A percentile compares a stretch with the other conserved stretches of the same genome.
Evolutionary conservation across 2,329 filamentous ascomycete species (phyloP).

Genomic region (Ceratocystis destructans): DNA sequence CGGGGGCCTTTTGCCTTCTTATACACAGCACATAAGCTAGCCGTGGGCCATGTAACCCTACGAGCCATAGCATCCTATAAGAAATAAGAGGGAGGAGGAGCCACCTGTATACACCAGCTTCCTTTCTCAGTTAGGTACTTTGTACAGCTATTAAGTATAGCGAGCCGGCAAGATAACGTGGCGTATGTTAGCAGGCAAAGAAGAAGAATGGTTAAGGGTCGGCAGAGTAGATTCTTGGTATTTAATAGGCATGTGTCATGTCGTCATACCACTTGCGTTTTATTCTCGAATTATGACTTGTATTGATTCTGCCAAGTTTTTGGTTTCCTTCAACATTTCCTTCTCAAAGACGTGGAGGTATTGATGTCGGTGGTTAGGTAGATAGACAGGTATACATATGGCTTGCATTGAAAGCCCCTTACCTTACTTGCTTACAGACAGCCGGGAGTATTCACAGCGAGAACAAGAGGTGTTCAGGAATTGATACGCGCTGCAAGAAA

Average conservation of each 20-base stretch:
- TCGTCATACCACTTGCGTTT: no score
- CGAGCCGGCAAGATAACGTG: neutral
- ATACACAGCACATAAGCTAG: neutral
- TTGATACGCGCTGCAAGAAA: neutral
- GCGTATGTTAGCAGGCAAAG: neutral
- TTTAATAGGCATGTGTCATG: no score
- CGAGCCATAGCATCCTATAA: neutral
- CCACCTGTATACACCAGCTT: neutral
- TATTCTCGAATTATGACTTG: no score
- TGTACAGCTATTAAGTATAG: neutral
- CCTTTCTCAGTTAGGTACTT: neutral
- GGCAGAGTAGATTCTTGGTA: no score
- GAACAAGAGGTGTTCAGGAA: neutral
- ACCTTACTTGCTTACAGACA: neutral
- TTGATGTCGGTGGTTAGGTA: no score
- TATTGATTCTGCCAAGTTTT: no score
- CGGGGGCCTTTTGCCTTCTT: slow-evolving; percentile 11
- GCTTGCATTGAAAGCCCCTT: neutral
- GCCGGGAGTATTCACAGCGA: neutral
- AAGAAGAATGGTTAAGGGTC: neutral
- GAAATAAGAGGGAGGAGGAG: neutral
- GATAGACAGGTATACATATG: neutral
- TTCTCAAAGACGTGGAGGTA: no score
- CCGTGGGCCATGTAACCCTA: slow-evolving; percentile 2
- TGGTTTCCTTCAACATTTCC: no score